Percentiles rank a stretch among this genome's conserved stretches.
These are phyloP conservation scores for Glebionis coronaria DNA, from an alignment of 129 eudicot genomes.

Conservation along the genomic window DNA sequence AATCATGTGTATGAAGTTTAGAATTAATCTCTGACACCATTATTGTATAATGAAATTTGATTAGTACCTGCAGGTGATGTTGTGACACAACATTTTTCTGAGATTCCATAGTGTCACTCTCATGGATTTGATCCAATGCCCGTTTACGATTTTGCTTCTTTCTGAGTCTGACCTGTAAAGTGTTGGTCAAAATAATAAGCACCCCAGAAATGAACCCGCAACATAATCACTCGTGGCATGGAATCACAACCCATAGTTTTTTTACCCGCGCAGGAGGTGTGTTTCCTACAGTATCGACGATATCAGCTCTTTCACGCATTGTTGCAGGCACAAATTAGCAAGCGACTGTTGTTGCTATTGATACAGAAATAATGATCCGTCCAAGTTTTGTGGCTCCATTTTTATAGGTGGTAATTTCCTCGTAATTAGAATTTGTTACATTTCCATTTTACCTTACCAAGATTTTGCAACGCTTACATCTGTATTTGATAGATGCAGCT, in stretches of 20 bases:
- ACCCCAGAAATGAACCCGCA: constrained; percentile 64
- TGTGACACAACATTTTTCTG: constrained; percentile 33
- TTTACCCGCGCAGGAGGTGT: too few relatives aligned
- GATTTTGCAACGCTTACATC: too few relatives aligned
- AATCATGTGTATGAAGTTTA: neutral
- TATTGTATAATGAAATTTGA: neutral
- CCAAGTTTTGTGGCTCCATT: too few relatives aligned
- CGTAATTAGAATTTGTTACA: too few relatives aligned
- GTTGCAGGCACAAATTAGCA: too few relatives aligned
- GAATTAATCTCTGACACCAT: neutral
- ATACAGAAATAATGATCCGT: too few relatives aligned
- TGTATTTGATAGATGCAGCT: too few relatives aligned
- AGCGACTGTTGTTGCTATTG: too few relatives aligned
- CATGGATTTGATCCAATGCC: constrained; percentile 58
- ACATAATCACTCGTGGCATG: constrained; percentile 54
- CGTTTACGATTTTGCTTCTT: constrained; percentile 58
- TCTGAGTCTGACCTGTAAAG: constrained; percentile 52
- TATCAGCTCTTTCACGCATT: too few relatives aligned
- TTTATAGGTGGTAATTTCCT: too few relatives aligned
- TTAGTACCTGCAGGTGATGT: constrained; percentile 60
- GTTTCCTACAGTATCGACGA: too few relatives aligned
- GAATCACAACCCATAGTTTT: constrained; percentile 50
- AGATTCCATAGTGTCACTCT: constrained; percentile 45
- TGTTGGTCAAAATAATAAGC: constrained; percentile 76
- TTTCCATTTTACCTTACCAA: too few relatives aligned